Conservation (phyloP, 116 monocot species). For the Dioscorea cayenensis region DNA sequence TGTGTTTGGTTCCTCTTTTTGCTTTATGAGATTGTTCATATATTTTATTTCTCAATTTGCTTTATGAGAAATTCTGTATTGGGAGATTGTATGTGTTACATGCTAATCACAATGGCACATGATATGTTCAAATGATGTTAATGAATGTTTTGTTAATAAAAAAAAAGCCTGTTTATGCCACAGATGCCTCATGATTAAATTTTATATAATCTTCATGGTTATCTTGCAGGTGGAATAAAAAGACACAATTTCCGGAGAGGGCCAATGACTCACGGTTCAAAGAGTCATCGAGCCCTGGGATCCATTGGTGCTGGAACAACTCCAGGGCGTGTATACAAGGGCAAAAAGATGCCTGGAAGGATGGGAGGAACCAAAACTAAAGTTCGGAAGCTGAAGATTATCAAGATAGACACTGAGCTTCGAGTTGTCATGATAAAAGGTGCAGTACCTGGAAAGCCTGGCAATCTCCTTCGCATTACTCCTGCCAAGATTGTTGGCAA, state of each 20-base stretch:
- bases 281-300: conserved; percentile 80
- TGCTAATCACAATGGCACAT: too few species aligned
- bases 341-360: conserved; percentile 97
- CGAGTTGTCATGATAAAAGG: conserved; percentile 81
- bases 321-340: conserved; percentile 88
- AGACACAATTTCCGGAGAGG: conserved; percentile 86
- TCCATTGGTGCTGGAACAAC: conserved; percentile 96
- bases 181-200: not conserved
- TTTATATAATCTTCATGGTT: not conserved
- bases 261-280: conserved; percentile 83
- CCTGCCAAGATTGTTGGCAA: conserved; percentile 92
- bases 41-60: too few species aligned
- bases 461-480: conserved; percentile 84
- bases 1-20: too few species aligned
- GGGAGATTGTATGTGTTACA: too few species aligned
- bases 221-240: conserved; percentile 74
- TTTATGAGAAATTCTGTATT: too few species aligned
- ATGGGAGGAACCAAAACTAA: conserved; percentile 91
- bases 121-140: too few species aligned
- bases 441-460: conserved; percentile 88
- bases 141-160: too few species aligned
- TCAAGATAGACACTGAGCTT: conserved; percentile 85
- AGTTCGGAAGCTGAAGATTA: conserved; percentile 76
- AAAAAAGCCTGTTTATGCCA: too few species aligned
- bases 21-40: too few species aligned